phyloP scores from a whole-genome alignment of 441 rosid genomes.

The Lepidium campestre region DNA sequence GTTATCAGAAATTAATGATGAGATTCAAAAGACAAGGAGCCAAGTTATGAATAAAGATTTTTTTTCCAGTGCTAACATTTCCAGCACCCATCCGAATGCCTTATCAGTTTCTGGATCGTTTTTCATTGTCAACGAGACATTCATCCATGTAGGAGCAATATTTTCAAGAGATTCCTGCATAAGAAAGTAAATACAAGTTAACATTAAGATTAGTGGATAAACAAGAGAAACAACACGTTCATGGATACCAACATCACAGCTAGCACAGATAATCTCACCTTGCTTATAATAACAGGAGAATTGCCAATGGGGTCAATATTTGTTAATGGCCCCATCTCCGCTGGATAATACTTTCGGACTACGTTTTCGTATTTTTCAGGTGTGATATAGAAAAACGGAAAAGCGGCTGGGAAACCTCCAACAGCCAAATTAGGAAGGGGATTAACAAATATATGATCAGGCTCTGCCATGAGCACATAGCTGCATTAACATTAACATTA shows the following conservation, averaged over 20 bases:
- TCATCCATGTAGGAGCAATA: constrained; percentile 81
- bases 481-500: constrained; percentile 34
- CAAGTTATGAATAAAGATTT: background rate
- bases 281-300: constrained; percentile 59
- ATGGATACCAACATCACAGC: background rate
- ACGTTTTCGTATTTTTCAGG: constrained; percentile 44
- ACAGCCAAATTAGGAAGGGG: constrained; percentile 60
- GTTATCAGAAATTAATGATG: constrained; percentile 4
- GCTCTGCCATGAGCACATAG: constrained; percentile 73
- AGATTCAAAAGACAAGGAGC: background rate
- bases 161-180: constrained; percentile 53
- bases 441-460: constrained; percentile 57
- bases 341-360: constrained; percentile 57
- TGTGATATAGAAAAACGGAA: constrained; percentile 66
- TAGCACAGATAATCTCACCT: constrained; percentile 30
- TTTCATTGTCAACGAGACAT: constrained; percentile 62
- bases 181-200: constrained; percentile 1
- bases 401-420: constrained; percentile 60
- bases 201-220: background rate
- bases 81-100: constrained; percentile 70
- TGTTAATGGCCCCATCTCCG: constrained; percentile 53
- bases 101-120: constrained; percentile 65
- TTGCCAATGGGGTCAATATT: constrained; percentile 68
- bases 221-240: background rate
- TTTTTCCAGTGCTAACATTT: constrained; percentile 43